Percentiles rank a stretch among this genome's conserved stretches.
These are phyloP conservation scores for Kandelia obovata DNA, from an alignment of 345 rosid genomes.

Conservation along the genomic window DNA sequence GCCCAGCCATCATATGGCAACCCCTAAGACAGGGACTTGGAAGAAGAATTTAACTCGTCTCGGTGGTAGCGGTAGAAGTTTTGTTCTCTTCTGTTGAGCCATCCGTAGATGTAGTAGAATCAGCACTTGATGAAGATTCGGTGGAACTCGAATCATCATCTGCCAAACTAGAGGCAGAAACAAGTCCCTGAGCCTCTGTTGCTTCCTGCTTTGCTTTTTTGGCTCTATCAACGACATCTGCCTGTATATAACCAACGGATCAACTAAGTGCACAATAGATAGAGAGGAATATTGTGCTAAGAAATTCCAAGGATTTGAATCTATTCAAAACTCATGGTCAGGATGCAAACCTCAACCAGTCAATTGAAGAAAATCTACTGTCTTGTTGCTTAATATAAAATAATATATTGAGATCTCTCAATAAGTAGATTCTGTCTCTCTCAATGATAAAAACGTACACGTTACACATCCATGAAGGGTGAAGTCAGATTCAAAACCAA, in stretches of 20 bases:
- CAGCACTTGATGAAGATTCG: slow-evolving; percentile 15
- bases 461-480: background rate
- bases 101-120: slow-evolving; percentile 9
- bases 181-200: slow-evolving; percentile 51
- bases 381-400: background rate
- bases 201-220: slow-evolving; percentile 76
- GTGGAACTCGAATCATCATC: slow-evolving; percentile 12
- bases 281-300: too few species aligned
- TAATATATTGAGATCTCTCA: background rate
- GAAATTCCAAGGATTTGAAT: too few species aligned
- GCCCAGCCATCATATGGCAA: slow-evolving; percentile 12
- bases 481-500: background rate
- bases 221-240: slow-evolving; percentile 78
- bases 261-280: background rate
- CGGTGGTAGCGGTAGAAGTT: slow-evolving; percentile 2
- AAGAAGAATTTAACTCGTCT: slow-evolving; percentile 16
- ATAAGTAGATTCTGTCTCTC: background rate
- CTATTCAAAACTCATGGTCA: too few species aligned
- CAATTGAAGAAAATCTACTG: background rate
- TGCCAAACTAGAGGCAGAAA: slow-evolving; percentile 31
- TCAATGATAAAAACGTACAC: background rate
- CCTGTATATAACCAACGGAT: slow-evolving; percentile 36
- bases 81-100: slow-evolving; percentile 13
- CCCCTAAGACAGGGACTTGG: slow-evolving; percentile 18
- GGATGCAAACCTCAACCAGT: background rate